Percentiles rank a stretch among this genome's conserved stretches.
These are phyloP conservation scores for Orbilia blumenaviensis DNA, from an alignment of 2,329 filamentous ascomycete species.

Conservation along the genomic window DNA sequence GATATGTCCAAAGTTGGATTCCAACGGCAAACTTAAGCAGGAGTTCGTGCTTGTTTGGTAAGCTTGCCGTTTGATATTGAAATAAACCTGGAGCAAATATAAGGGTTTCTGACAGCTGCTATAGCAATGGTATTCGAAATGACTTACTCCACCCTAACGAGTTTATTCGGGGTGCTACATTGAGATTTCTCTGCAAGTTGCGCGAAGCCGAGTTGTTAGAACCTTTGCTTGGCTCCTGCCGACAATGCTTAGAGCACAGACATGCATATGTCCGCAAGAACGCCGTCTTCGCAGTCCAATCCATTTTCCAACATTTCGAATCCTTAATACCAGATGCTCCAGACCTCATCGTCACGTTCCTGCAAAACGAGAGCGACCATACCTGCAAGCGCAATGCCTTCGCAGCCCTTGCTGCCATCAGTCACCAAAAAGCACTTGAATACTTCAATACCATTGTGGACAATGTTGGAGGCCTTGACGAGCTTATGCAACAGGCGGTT, in stretches of 20 bases:
- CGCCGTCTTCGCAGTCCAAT: slow-evolving; percentile 91
- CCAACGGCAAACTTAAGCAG: slow-evolving; percentile 93
- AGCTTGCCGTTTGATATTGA: slow-evolving; percentile 54
- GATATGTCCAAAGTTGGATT: slow-evolving; percentile 95
- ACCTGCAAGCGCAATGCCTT: slow-evolving; percentile 99
- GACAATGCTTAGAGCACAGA: slow-evolving; percentile 91
- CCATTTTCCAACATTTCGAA: slow-evolving; percentile 90
- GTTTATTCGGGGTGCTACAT: slow-evolving; percentile 97
- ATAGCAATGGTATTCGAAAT: slow-evolving; percentile 95
- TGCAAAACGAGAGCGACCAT: slow-evolving; percentile 87
- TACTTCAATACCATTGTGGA: slow-evolving; percentile 92
- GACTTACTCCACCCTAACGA: slow-evolving; percentile 98
- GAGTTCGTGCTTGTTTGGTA: slow-evolving; percentile 99
- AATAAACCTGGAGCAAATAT: background rate
- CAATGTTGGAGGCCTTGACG: slow-evolving; percentile 90
- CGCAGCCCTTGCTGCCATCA: slow-evolving; percentile 86
- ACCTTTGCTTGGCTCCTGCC: slow-evolving; percentile 88
- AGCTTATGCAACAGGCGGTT: slow-evolving; percentile 90
- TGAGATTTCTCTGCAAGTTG: slow-evolving; percentile 96
- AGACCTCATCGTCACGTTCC: slow-evolving; percentile 87
- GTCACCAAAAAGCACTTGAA: slow-evolving; percentile 88
- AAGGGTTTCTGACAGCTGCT: slow-evolving; percentile 54
- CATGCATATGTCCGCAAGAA: slow-evolving; percentile 99
- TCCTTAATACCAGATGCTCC: slow-evolving; percentile 93
- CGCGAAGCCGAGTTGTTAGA: slow-evolving; percentile 95